phyloP scores from a whole-genome alignment of 192 early-diverging fungal species.

The Coemansia umbellata region DNA sequence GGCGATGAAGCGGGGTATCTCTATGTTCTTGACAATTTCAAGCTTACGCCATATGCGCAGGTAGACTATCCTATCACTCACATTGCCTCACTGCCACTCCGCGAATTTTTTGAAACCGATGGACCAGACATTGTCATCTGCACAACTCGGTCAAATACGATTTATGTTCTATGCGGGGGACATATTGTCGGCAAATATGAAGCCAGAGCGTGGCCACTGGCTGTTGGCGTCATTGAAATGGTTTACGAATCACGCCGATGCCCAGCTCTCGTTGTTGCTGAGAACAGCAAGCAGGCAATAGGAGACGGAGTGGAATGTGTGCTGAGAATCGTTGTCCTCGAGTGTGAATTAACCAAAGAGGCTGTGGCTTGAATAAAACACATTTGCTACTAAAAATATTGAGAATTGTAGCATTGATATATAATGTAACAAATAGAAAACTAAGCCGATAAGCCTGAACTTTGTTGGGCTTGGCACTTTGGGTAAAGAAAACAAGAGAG shows the following conservation, averaged over 20 bases:
- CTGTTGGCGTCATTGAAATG: conserved; percentile 10
- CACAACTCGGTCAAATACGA: conserved; percentile 27
- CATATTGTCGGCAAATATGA: conserved; percentile 19
- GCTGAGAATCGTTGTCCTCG: neutral
- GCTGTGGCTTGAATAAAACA: too few species aligned
- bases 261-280: conserved; percentile 20
- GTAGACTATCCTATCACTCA: conserved; percentile 26
- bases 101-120: neutral
- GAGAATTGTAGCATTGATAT: too few species aligned
- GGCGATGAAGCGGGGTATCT: conserved; percentile 36
- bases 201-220: conserved; percentile 29
- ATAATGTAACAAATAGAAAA: too few species aligned
- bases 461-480: too few species aligned
- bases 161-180: conserved; percentile 27
- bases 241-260: neutral
- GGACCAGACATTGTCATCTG: conserved; percentile 38
- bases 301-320: neutral
- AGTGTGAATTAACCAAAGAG: too few species aligned
- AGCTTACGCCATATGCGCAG: conserved; percentile 26
- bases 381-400: too few species aligned
- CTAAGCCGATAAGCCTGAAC: too few species aligned
- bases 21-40: conserved; percentile 29
- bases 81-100: conserved; percentile 21
- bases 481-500: too few species aligned
- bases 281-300: neutral